Percentiles rank a stretch among this genome's conserved stretches.
Conservation (phyloP, 441 rosid genomes). For the Daphne laureola region DNA sequence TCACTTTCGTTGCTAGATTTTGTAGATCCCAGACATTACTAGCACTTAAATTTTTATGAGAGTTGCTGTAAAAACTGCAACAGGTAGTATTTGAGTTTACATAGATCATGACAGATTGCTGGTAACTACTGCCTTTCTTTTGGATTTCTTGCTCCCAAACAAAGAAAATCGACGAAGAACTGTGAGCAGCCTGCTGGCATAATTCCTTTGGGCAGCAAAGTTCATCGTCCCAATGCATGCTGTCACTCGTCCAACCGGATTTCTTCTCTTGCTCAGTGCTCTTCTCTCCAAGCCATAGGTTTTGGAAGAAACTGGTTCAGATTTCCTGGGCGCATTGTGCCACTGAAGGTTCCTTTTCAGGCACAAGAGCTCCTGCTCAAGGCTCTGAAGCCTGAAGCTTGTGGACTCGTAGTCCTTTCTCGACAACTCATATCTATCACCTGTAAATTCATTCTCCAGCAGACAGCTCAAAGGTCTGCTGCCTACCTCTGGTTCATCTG, state of each 20-base stretch:
- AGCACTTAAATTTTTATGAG: no score
- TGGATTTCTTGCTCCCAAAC: slow-evolving; percentile 38
- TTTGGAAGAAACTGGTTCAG: slow-evolving; percentile 25
- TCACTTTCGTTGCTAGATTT: no score
- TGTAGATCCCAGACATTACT: no score
- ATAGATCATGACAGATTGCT: slow-evolving; percentile 6
- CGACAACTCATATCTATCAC: slow-evolving; percentile 26
- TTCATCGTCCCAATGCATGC: slow-evolving; percentile 57
- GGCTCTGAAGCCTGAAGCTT: slow-evolving; percentile 69
- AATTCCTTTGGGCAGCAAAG: slow-evolving; percentile 54
- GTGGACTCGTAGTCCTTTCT: slow-evolving; percentile 56
- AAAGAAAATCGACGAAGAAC: slow-evolving; percentile 25
- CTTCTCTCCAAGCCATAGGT: slow-evolving; percentile 29
- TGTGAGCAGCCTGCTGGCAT: slow-evolving; percentile 39
- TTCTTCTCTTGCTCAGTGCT: slow-evolving; percentile 49
- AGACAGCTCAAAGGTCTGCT: slow-evolving; percentile 39
- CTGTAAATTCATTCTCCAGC: slow-evolving; percentile 35
- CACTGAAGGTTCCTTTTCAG: slow-evolving; percentile 47
- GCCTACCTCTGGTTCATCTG: slow-evolving; percentile 37
- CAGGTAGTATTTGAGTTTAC: not conserved
- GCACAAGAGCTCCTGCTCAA: slow-evolving; percentile 54
- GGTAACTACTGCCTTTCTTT: slow-evolving; percentile 24
- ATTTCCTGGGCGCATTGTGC: slow-evolving; percentile 26
- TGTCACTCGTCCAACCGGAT: slow-evolving; percentile 42
- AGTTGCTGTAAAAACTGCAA: no score